Evolutionary conservation across 2,329 filamentous ascomycete species (phyloP), one percentile per base, ranked within the genome.

Genomic region (Didymosphaeria variabile): DNA sequence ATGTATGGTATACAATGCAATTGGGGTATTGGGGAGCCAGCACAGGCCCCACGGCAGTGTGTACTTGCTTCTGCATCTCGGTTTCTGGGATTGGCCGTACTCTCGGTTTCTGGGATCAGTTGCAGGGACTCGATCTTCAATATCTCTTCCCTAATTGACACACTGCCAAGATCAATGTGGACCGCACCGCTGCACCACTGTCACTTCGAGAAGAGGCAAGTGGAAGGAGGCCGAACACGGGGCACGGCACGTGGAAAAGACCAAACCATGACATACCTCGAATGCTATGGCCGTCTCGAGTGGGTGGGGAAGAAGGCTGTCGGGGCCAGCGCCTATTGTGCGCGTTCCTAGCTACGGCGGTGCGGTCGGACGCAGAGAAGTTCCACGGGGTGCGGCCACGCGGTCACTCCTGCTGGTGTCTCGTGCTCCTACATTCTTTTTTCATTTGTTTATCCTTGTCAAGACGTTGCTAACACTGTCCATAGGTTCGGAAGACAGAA

Each of bases 401-500:
- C 23, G 46, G 46, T 49, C 29, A 12, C 29, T 9, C 46, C n/a
- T n/a, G 46, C 26, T 32, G 46, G 46, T 49, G 3, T 1, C 21
- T 46, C 44, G 9, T 44, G 23, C 21, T 46, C 44, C 23, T 46
- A 46, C 44, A 46, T 21, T 21, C 40, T 44, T 21, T 42, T 21
- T 19, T 21, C n/a, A 17, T 9, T 23, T 44, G 3, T 21, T 44
- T 44, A 2, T 19, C n/a, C 2, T 10, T 44, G 6, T 44, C 40
- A 8, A 19, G 40, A 21, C 17, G 5, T 40, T 15, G 36, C 36
- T 40, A 40, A 40, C 36, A 6, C 17, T 17, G 5, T 13, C 12
- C 15, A 40, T 17, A 40, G 36, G 36, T 17, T 40, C 45, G 72
- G 72, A 69, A 65, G 70, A 69, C 64, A 71, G 70, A 75, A 73